Evolutionary conservation across 768 basidiomycete species (phyloP).

Genomic region (Boletus vinaceobasis): DNA sequence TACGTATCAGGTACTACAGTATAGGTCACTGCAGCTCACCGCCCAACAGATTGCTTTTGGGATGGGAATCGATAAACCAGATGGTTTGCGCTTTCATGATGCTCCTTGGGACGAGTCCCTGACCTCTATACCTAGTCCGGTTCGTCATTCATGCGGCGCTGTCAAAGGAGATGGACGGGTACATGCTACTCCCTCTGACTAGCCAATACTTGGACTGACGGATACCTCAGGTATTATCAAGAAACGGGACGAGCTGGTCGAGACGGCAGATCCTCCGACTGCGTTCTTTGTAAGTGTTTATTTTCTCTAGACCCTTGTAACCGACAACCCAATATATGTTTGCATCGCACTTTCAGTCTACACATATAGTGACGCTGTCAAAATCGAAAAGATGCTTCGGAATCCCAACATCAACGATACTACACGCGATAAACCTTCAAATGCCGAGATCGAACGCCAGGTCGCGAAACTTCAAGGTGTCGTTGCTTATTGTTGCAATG

Average conservation of each 20-base stretch:
- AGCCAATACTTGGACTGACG: background rate
- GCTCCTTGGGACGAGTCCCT: background rate
- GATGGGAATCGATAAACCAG: slow-evolving; percentile 91
- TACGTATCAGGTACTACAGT: slow-evolving; percentile 33
- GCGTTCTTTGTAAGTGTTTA: slow-evolving; percentile 70
- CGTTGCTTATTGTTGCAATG: slow-evolving; percentile 75
- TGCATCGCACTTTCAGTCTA: slow-evolving; percentile 50
- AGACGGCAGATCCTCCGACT: slow-evolving; percentile 80
- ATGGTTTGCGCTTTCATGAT: slow-evolving; percentile 44
- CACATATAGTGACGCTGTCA: slow-evolving; percentile 52
- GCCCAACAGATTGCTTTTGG: slow-evolving; percentile 81
- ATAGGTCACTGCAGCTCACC: background rate
- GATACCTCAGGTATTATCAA: slow-evolving; percentile 69
- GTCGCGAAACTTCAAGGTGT: slow-evolving; percentile 63
- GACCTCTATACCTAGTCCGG: slow-evolving; percentile 54
- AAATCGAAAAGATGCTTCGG: slow-evolving; percentile 58
- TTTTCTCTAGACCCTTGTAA: background rate
- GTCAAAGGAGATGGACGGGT: slow-evolving; percentile 84
- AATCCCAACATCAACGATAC: slow-evolving; percentile 42
- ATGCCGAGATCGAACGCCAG: slow-evolving; percentile 65
- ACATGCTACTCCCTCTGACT: slow-evolving; percentile 21
- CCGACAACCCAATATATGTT: background rate
- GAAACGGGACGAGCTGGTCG: slow-evolving; percentile 97
- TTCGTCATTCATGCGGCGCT: slow-evolving; percentile 88
- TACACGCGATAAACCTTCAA: slow-evolving; percentile 27